Evolutionary conservation across 768 basidiomycete species (phyloP).

Genomic region (Tulasnella sp.): DNA sequence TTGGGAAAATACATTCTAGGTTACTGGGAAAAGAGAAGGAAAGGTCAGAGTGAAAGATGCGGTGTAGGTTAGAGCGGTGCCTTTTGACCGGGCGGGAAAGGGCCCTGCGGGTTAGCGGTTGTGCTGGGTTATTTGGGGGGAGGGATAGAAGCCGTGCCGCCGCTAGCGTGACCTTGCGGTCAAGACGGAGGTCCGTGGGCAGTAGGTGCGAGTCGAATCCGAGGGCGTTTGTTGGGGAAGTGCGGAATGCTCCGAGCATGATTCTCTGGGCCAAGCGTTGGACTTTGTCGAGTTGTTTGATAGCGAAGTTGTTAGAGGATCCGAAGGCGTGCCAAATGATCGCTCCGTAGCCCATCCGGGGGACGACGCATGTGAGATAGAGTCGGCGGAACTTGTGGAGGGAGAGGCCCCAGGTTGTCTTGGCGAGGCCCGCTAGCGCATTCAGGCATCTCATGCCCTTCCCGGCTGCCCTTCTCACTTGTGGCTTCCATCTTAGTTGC

Average conservation of each 20-base stretch:
- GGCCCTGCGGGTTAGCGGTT: not conserved
- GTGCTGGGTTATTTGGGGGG: not conserved
- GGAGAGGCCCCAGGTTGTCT: not conserved
- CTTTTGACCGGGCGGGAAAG: not conserved
- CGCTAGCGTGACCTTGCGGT: not conserved
- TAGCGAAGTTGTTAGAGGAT: too few species aligned
- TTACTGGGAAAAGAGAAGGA: too few species aligned
- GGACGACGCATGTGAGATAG: not conserved
- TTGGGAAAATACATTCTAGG: too few species aligned
- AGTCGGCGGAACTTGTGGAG: not conserved
- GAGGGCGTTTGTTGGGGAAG: not conserved
- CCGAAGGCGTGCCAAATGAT: not conserved
- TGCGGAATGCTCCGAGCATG: not conserved
- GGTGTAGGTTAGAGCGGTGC: not conserved
- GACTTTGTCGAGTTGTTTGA: not conserved
- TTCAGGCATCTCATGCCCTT: not conserved
- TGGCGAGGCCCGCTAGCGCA: not conserved
- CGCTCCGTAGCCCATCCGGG: not conserved
- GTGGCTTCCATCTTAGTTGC: conserved; percentile 6
- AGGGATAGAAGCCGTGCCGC: not conserved
- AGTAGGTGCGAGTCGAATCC: not conserved
- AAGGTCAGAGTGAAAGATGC: not conserved
- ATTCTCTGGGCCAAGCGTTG: not conserved
- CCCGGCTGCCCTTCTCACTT: not conserved
- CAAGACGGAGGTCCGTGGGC: not conserved